Evolutionary conservation across 164 flowering plant genomes (phyloP).

Genomic region (Liquidambar formosana): DNA sequence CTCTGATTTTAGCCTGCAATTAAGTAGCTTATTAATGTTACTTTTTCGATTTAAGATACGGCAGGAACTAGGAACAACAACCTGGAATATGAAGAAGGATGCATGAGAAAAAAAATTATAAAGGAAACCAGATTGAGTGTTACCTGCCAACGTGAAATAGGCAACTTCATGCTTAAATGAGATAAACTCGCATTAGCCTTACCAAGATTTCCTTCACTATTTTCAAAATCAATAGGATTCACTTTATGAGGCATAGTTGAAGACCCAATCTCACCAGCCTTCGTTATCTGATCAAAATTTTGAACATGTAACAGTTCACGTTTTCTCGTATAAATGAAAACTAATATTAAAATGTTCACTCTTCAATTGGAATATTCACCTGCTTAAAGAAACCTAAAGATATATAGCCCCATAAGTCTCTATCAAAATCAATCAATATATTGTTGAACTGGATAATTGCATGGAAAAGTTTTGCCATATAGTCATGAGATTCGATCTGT

Average conservation of each 20-base stretch:
- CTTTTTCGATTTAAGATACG: not conserved
- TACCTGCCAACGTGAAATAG: slow-evolving; percentile 98
- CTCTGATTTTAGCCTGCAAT: not conserved
- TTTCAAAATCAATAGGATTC: slow-evolving; percentile 98
- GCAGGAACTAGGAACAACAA: not conserved
- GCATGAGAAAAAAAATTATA: not conserved
- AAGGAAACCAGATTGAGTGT: not conserved
- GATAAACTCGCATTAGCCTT: slow-evolving; percentile 68
- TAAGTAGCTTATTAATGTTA: not conserved
- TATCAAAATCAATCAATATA: slow-evolving; percentile 81
- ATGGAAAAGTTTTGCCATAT: slow-evolving; percentile 84
- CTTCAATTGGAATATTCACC: slow-evolving; percentile 37
- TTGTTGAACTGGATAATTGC: slow-evolving; percentile 68
- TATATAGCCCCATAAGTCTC: slow-evolving; percentile 88
- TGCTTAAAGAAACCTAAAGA: slow-evolving; percentile 90
- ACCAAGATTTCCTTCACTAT: slow-evolving; percentile 97
- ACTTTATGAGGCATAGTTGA: slow-evolving; percentile 99
- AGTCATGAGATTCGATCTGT: slow-evolving; percentile 98
- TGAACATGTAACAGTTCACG: not conserved
- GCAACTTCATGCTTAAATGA: slow-evolving; percentile 76
- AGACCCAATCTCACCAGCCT: slow-evolving; percentile 98
- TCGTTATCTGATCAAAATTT: slow-evolving; percentile 60
- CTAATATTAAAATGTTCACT: not conserved
- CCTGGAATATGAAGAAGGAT: not conserved
- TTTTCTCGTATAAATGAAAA: not conserved